A percentile compares a stretch with the other conserved stretches of the same genome.
Conservation (phyloP, 129 eudicot species). For the carrot (Daucus carota) region DH1_v3.0 NC_030386.2:34594001-34594500, state of each 20-base stretch:
- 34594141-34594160: slow-evolving; percentile 24
- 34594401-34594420: background rate
- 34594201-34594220: slow-evolving; percentile 51
- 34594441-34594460: background rate
- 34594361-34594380: slow-evolving; percentile 3
- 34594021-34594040: slow-evolving; percentile 55
- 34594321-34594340: background rate
- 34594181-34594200: slow-evolving; percentile 37
- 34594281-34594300: slow-evolving; percentile 4
- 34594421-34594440: slow-evolving; percentile 1
- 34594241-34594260: background rate
- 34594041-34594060: slow-evolving; percentile 69
- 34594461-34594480: slow-evolving; percentile 9
- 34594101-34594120: slow-evolving; percentile 42
- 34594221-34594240: background rate
- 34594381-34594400: background rate
- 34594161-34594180: slow-evolving; percentile 25
- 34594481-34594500: background rate
- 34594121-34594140: slow-evolving; percentile 57
- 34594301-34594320: slow-evolving; percentile 9
- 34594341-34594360: slow-evolving; percentile 5
- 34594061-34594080: slow-evolving; percentile 67
- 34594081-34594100: slow-evolving; percentile 43
- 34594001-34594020: slow-evolving; percentile 55
- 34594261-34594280: background rate